Evolutionary conservation across 306 rosid species (phyloP).

Genomic region (Prunus dulcis): DNA sequence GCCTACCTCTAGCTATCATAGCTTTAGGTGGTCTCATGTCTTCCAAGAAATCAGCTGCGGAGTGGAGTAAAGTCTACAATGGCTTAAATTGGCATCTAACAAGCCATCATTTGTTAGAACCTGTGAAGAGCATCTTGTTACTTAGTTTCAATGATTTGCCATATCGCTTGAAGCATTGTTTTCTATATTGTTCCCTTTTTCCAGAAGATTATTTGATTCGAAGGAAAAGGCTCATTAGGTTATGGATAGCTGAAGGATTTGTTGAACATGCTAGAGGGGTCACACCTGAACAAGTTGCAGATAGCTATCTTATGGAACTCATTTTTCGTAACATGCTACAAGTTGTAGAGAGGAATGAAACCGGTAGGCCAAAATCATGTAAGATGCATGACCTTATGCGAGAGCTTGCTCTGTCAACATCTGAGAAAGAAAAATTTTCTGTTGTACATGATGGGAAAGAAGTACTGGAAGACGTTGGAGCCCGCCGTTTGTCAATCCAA

Average conservation of each 20-base stretch:
- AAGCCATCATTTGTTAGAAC: neutral
- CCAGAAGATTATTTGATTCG: slow-evolving; percentile 23
- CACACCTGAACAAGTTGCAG: slow-evolving; percentile 15
- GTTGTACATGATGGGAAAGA: neutral
- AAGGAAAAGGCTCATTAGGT: neutral
- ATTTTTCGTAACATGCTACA: slow-evolving; percentile 16
- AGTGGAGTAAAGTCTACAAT: slow-evolving; percentile 19
- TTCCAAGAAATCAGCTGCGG: slow-evolving; percentile 9
- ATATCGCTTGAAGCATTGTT: slow-evolving; percentile 19
- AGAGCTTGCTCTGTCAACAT: slow-evolving; percentile 12
- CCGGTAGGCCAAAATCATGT: neutral
- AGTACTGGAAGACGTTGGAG: neutral
- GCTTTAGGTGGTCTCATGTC: slow-evolving; percentile 25
- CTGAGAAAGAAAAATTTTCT: slow-evolving; percentile 11
- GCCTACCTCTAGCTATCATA: slow-evolving; percentile 21
- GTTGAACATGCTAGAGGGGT: neutral
- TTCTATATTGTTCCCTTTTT: slow-evolving; percentile 15
- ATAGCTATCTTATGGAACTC: slow-evolving; percentile 22
- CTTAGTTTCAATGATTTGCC: slow-evolving; percentile 31
- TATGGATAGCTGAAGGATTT: slow-evolving; percentile 28
- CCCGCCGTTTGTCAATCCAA: slow-evolving; percentile 10
- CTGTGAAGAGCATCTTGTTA: slow-evolving; percentile 14
- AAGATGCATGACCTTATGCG: slow-evolving; percentile 28
- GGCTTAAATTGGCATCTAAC: slow-evolving; percentile 15
- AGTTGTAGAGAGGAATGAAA: neutral